Evolutionary conservation across 2,329 filamentous ascomycete genomes (phyloP).

Genomic region (Colletotrichum siamense): DNA sequence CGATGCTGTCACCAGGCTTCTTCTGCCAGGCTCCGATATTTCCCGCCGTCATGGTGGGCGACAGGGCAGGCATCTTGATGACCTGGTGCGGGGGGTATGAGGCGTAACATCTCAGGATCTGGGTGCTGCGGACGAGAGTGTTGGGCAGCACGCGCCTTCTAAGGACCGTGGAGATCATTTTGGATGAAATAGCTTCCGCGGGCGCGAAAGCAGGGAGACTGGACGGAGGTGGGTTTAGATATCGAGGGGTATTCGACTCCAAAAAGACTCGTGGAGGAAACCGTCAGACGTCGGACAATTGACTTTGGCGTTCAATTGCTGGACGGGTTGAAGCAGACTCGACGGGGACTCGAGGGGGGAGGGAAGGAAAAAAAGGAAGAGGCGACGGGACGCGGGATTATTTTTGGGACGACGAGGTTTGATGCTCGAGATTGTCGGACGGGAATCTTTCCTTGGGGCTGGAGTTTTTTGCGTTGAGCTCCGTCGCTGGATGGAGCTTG

Average conservation of each 20-base stretch:
- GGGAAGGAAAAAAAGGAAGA: not conserved
- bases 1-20: constrained; percentile 86
- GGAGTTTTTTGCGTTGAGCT: constrained; percentile 49
- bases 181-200: constrained; percentile 28
- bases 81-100: constrained; percentile 94
- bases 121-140: constrained; percentile 56
- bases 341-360: constrained; percentile 24
- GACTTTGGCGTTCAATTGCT: constrained; percentile 12
- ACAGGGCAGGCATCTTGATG: constrained; percentile 97
- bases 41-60: constrained; percentile 95
- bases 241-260: not conserved
- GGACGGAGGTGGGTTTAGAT: not conserved
- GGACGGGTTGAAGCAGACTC: constrained; percentile 22
- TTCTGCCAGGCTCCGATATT: constrained; percentile 99
- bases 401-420: constrained; percentile 30
- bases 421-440: constrained; percentile 32
- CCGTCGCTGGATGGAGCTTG: constrained; percentile 38
- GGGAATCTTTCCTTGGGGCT: constrained; percentile 42
- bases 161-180: constrained; percentile 68
- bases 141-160: constrained; percentile 66
- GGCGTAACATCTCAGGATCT: constrained; percentile 70
- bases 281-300: constrained; percentile 20
- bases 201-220: constrained; percentile 16
- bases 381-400: constrained; percentile 32
- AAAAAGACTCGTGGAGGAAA: not conserved